Evolutionary conservation across 345 rosid genomes (phyloP).

Genomic region (Bruguiera gymnorhiza): DNA sequence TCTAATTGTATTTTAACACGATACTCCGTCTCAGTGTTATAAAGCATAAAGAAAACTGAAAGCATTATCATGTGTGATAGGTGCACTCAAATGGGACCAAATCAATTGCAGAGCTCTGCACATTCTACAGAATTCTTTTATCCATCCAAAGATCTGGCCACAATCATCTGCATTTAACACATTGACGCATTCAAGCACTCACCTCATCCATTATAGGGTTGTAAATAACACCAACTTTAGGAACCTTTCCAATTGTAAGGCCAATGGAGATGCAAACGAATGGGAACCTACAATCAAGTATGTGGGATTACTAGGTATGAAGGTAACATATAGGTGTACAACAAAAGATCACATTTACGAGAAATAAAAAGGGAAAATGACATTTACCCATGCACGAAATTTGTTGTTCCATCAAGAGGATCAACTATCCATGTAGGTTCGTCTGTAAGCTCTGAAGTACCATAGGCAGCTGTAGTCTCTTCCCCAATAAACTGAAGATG

Average conservation of each 20-base stretch:
- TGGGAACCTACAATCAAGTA: slow-evolving; percentile 56
- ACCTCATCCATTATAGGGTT: slow-evolving; percentile 97
- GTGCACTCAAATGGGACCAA: background rate
- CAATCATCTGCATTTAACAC: background rate
- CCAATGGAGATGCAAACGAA: slow-evolving; percentile 91
- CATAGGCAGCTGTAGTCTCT: slow-evolving; percentile 90
- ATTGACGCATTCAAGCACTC: slow-evolving; percentile 16
- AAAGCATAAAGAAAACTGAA: background rate
- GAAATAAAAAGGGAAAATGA: slow-evolving; percentile 1
- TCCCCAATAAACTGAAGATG: slow-evolving; percentile 78
- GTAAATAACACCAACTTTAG: slow-evolving; percentile 83
- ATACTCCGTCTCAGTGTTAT: background rate
- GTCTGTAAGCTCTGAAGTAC: slow-evolving; percentile 69
- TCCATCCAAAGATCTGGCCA: background rate
- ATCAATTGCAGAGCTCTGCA: background rate
- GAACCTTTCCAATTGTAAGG: slow-evolving; percentile 79
- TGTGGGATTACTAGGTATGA: slow-evolving; percentile 1
- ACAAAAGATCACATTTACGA: slow-evolving; percentile 9
- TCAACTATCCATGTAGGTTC: slow-evolving; percentile 99
- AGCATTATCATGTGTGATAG: background rate
- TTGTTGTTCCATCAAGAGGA: slow-evolving; percentile 98
- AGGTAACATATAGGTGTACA: slow-evolving; percentile 2
- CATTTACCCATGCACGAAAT: slow-evolving; percentile 89
- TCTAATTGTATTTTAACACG: no score
- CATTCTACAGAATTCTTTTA: background rate